Evolutionary conservation across 1,284 basidiomycete genomes (phyloP), one percentile per base, ranked within the genome.

Genomic region (Trametes hirsuta): DNA sequence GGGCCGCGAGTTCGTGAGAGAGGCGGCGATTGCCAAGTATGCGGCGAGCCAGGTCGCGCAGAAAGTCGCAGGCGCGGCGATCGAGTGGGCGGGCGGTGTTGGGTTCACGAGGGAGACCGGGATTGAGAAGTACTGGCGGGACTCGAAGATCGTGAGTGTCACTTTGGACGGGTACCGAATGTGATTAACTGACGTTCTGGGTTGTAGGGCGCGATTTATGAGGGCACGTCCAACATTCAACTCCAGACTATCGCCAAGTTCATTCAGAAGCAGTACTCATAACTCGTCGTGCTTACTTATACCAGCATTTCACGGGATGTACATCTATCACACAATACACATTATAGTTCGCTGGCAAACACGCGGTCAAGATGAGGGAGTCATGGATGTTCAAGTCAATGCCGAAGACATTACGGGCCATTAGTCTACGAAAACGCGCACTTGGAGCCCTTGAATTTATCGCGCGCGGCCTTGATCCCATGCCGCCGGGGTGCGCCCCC

Each of bases 1-100:
- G 75, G 94, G 95, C 21, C 81, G 84, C 67, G 74, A 80, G 44
- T 98, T 98, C 76, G 90, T 91, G 45, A 95, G 94, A 78, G 91
- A 98, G 77, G 96, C 97, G 18, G 95, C 96, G 4, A 97, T 98
- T 93, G 96, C 96, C 56, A 95, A 97, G 75, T 95, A 94, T 69
- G 95, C 87, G 81, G 83, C 93, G 21, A 93, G 91, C 62, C 85
- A 93, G 56, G 87, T 99, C 15, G 97, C 97, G 10, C 93, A 97
- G 77, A 82, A 85, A 53, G 95, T 97, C 4, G 84, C 89, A 30
- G 95, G 96, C 11, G 77, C 80, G 50, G 97, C 97, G 15, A 98
- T 99, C 70, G 97, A 99, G 75, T 98, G 97, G 97, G 88, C 90
- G 4, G 97, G 97, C 50, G 97, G 97, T 18, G 84, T 97, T 47